phyloP scores from a whole-genome alignment of 2,329 filamentous ascomycete genomes.

The Monosporascus sp. region DNA sequence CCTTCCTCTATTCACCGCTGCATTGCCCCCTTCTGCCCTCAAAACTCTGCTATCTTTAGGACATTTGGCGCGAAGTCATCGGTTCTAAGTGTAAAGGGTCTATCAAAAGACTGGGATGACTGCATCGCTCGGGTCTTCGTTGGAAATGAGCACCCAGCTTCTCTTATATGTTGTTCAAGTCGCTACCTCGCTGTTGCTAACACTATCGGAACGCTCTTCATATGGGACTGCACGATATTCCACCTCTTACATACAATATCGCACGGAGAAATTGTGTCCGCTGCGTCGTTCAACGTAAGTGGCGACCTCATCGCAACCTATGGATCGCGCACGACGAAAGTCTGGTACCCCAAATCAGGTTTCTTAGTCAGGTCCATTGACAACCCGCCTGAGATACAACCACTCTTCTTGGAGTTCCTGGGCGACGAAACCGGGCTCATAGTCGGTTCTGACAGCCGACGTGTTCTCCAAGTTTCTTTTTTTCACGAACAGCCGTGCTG shows the following conservation, averaged over 20 bases:
- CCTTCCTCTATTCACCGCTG: conserved; percentile 2
- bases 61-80: background rate
- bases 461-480: background rate
- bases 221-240: conserved; percentile 3
- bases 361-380: background rate
- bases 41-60: background rate
- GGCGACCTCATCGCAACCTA: conserved; percentile 8
- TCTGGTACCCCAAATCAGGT: conserved; percentile 7
- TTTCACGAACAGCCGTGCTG: background rate
- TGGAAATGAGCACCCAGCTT: conserved; percentile 4
- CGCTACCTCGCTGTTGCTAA: conserved; percentile 7
- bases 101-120: conserved; percentile 7
- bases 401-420: background rate
- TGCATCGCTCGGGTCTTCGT: conserved; percentile 6
- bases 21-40: conserved; percentile 1
- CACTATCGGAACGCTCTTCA: background rate
- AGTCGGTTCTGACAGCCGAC: background rate
- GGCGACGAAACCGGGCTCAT: background rate
- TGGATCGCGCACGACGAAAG: conserved; percentile 4
- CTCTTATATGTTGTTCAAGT: conserved; percentile 1
- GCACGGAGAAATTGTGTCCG: background rate
- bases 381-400: background rate
- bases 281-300: conserved; percentile 2
- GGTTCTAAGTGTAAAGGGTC: background rate
- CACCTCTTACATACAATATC: background rate